Conservation (phyloP, 2,329 filamentous ascomycete species). For the Bipolaris gigantea region DNA sequence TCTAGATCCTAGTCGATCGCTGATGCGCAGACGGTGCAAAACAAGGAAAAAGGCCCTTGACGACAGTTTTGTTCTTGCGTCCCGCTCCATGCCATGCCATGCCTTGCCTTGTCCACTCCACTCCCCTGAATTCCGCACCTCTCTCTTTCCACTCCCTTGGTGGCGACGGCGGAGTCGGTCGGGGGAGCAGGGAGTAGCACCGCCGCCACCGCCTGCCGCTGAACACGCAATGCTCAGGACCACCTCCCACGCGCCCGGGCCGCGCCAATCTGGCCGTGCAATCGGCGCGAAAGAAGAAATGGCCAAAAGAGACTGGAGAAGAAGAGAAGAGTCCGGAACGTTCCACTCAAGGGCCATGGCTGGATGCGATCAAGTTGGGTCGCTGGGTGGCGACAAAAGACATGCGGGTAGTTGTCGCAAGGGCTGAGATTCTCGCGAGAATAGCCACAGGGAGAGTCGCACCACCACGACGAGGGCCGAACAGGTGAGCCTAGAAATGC, state of each 20-base stretch:
- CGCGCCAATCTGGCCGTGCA: neutral
- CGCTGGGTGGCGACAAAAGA: neutral
- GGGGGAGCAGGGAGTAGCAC: neutral
- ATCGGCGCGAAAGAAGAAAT: constrained; percentile 1
- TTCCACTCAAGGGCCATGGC: neutral
- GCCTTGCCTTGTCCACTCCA: neutral
- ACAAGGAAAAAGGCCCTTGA: neutral
- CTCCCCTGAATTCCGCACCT: neutral
- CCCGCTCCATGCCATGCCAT: neutral
- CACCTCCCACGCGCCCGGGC: neutral
- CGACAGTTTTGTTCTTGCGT: neutral
- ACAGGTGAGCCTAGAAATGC: neutral
- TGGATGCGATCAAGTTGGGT: neutral
- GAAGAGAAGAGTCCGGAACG: neutral
- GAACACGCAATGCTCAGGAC: neutral
- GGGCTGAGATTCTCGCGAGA: neutral
- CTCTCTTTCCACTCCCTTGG: neutral
- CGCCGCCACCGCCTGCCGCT: neutral
- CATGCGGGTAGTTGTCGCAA: neutral
- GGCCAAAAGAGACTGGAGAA: neutral
- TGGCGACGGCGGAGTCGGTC: neutral
- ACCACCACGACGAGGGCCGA: neutral
- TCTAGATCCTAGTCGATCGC: constrained; percentile 1
- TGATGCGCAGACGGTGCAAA: neutral
- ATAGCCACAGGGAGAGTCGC: neutral